Evolutionary conservation across 345 rosid genomes (phyloP).

Genomic region (Citrus maxima): DNA sequence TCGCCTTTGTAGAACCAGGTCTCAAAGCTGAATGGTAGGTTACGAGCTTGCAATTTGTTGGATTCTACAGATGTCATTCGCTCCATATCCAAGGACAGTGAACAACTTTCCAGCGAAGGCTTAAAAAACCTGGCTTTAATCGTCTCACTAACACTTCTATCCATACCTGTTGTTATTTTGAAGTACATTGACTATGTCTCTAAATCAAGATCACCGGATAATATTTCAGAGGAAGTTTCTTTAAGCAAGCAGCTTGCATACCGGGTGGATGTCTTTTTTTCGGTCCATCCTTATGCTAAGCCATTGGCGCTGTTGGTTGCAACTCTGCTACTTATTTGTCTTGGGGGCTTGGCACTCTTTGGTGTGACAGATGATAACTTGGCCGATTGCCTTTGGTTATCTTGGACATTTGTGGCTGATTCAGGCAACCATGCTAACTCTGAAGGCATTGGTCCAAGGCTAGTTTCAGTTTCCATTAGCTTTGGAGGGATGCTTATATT

Average conservation of each 20-base stretch:
- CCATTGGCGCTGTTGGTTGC: constrained; percentile 62
- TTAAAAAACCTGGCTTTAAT: constrained; percentile 50
- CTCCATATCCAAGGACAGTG: constrained; percentile 23
- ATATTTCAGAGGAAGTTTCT: constrained; percentile 45
- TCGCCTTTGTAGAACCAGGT: constrained; percentile 44
- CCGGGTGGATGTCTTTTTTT: constrained; percentile 45
- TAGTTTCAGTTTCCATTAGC: constrained; percentile 70
- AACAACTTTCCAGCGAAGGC: constrained; percentile 22
- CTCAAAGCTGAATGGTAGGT: constrained; percentile 26
- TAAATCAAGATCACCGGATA: constrained; percentile 43
- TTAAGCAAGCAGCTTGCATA: constrained; percentile 59
- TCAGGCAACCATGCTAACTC: constrained; percentile 70
- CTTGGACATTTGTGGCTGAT: constrained; percentile 69
- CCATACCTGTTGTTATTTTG: constrained; percentile 40
- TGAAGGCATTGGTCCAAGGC: constrained; percentile 62
- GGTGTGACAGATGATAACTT: constrained; percentile 59
- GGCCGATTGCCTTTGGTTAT: constrained; percentile 71
- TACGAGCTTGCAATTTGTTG: constrained; percentile 42
- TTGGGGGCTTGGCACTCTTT: constrained; percentile 67
- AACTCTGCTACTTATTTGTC: constrained; percentile 54
- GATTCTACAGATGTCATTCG: constrained; percentile 22
- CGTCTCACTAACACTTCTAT: constrained; percentile 40
- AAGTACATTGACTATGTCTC: constrained; percentile 53
- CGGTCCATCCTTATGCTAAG: constrained; percentile 72
- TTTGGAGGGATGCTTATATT: constrained; percentile 84